These are phyloP conservation scores for Psilocybe tampanensis DNA, from an alignment of 768 basidiomycete genomes.

Conservation along the genomic window DNA sequence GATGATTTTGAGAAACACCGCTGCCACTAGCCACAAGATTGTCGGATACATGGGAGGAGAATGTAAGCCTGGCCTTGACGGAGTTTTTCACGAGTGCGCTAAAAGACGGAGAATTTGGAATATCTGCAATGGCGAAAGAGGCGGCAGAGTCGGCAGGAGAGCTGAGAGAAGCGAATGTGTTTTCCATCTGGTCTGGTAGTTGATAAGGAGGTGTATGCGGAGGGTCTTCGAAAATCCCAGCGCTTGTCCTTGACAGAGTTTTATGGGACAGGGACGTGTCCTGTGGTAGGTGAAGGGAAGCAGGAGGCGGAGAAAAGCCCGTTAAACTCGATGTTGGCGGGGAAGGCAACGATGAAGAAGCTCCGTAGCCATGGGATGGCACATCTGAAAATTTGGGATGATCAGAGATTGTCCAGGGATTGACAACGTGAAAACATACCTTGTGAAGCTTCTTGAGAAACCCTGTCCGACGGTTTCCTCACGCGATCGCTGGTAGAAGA, in stretches of 20 bases:
- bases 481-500: not conserved
- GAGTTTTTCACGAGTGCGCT: slow-evolving; percentile 19
- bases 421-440: slow-evolving; percentile 5
- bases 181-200: not conserved
- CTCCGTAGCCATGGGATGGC: not conserved
- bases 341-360: slow-evolving; percentile 33
- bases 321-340: slow-evolving; percentile 35
- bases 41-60: not conserved
- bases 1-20: slow-evolving; percentile 5
- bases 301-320: slow-evolving; percentile 7
- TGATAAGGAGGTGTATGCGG: not conserved
- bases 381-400: not conserved
- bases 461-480: not conserved
- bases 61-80: slow-evolving; percentile 13
- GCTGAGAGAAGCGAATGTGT: slow-evolving; percentile 22
- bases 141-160: slow-evolving; percentile 20
- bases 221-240: not conserved
- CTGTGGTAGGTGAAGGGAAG: not conserved
- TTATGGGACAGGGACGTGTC: not conserved
- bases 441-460: not conserved
- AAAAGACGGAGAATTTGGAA: slow-evolving; percentile 29
- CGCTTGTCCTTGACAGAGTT: not conserved
- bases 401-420: not conserved
- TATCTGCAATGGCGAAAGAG: slow-evolving; percentile 23
- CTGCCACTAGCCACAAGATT: not conserved